Base-by-base conservation (phyloP, 1,284 basidiomycete genomes). In the Naganishia sp. region DNA sequence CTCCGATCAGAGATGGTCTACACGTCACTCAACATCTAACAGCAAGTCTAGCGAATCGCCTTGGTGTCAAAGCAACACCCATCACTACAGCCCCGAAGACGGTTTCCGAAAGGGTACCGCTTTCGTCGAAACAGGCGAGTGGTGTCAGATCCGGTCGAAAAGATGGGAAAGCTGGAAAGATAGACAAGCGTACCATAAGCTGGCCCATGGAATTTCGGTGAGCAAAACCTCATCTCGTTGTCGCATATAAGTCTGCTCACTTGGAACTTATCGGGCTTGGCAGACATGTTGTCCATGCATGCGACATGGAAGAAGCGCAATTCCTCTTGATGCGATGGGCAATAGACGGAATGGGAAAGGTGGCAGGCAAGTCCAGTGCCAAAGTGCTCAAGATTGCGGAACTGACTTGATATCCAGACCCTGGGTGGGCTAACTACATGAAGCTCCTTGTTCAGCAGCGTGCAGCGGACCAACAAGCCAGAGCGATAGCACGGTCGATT, bases 241-340 rank as follows among this genome's bases (percentile, higher is more conserved):
- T n/a, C 28, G 36, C 68, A 18, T 25, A 39, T 7, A 64, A 31
- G 60, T 42, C 54, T 36, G 18, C 16, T 18, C 55, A 28, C 18
- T 7, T 9, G 13, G 13, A 25, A 15, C 45, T 53, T 21, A 21
- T 60, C 64, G 18, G 21, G 70, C 73, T 65, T 63, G 71, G 54
- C 73, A 94, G 92, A 59, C 94, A 97, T 79, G 85, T 95, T 68
- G 88, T 94, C 25, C 94, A 97, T 80, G 92, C 94, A 21, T 94
- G 91, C 66, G 91, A 95, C 78, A 90, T 87, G 25, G 91, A 93
- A 79, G 92, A 97, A 78, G 88, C 92, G 36, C 90, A 92, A 75
- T 92, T 90, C 39, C 84, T 97, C 66, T 85, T 97, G 63, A 87
- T 86, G 71, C 84, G 92, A 69, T 96, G 94, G 94, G 88, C 90